Base-by-base conservation (phyloP, 2,329 filamentous ascomycete species). In the Aspergillus neoniger region DNA sequence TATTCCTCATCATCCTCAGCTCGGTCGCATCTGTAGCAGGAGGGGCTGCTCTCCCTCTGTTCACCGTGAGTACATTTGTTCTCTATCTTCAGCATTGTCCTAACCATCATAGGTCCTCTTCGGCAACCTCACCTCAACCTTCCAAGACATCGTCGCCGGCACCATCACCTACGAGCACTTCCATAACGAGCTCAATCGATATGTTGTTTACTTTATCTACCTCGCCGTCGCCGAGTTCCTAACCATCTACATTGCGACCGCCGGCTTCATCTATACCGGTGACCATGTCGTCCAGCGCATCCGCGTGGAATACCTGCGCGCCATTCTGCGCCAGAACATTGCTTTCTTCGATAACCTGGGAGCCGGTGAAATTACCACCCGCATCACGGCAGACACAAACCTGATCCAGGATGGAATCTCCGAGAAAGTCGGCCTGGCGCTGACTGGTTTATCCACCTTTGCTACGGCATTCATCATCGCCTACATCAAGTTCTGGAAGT, bases 331-430 rank as follows among this genome's bases (percentile, higher is more conserved):
- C 61, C 92, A 96, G 73, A 95, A 96, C 73, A 92, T 96, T 72
- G 91, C 86, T 43, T 96, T 91, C 77, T 96, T 95, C 77, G 94
- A 97, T 76, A 94, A 92, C 68, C 84, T 96, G 4, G 92, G 92
- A 52, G 89, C 91, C 39, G 92, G 93, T 51, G 93, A 96, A 76
- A 91, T 97, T 61, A 96, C 92, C 0, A 96, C 92, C 0, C 87
- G 92, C 62, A 96, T 96, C 68, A 96, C 92, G 0, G 88, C 92
- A 7, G 93, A 96, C 74, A 95, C 91, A 39, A 96, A 96, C 70
- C 80, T 95, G 51, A 88, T 97, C 57, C 93, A 96, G 75, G 92
- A 96, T 66, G 93, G 92, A 49, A 95, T 97, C 51, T 94, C 91
- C 0, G 91, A 96, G 75, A 96, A 96, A 79, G 84, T 95, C 44